Conservation (phyloP, 495 filamentous ascomycete species). For the Trichocladium antarcticum region DNA sequence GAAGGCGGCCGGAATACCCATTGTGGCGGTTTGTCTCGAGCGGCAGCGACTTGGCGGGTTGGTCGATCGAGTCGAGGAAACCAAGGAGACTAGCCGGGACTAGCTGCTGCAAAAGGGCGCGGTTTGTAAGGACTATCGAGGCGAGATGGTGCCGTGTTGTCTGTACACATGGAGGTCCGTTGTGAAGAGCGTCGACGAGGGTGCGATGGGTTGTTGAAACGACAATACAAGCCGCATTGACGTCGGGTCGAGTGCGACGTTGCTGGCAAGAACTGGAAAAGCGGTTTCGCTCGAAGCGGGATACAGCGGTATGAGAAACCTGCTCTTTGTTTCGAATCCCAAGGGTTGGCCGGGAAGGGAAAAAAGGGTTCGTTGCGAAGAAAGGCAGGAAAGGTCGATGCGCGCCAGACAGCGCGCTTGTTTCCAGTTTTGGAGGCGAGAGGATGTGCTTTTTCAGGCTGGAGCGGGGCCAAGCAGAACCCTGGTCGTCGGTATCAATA, state of each 20-base stretch:
- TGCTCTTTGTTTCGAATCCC: neutral
- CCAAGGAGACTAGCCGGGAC: constrained; percentile 1
- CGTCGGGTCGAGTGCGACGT: too few species aligned
- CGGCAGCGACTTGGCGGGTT: neutral
- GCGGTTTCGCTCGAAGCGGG: neutral
- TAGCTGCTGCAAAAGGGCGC: neutral
- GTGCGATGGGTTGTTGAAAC: neutral
- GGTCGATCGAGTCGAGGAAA: neutral
- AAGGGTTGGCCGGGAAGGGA: neutral
- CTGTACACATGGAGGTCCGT: neutral
- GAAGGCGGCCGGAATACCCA: constrained; percentile 93
- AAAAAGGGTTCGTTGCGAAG: neutral
- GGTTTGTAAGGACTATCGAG: neutral
- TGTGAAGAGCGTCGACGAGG: neutral
- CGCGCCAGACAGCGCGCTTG: neutral
- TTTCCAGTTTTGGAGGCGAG: neutral
- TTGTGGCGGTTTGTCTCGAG: constrained; percentile 30
- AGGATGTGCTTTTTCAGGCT: too few species aligned
- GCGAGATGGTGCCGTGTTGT: neutral
- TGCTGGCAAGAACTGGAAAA: neutral
- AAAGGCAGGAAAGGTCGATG: neutral
- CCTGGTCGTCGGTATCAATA: too few species aligned
- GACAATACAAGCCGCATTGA: neutral
- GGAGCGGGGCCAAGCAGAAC: too few species aligned
- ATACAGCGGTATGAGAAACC: too few species aligned